Conservation (phyloP, 768 basidiomycete genomes). For the Mrakia frigida region DNA sequence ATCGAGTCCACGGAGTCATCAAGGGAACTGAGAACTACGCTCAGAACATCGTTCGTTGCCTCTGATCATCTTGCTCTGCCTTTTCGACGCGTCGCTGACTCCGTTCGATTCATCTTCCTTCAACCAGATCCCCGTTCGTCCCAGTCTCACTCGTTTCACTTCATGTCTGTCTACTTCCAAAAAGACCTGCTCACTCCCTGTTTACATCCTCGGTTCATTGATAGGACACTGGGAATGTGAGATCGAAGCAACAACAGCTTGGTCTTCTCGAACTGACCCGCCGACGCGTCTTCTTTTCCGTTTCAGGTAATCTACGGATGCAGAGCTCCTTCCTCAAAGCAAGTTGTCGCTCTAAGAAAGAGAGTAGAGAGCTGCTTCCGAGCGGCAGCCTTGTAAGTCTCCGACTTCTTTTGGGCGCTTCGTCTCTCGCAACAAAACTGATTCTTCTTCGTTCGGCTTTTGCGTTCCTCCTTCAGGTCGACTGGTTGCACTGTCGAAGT, state of each 20-base stretch:
- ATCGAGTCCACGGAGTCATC: slow-evolving; percentile 25
- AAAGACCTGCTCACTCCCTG: no score
- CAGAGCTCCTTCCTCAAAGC: slow-evolving; percentile 7
- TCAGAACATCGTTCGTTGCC: slow-evolving; percentile 10
- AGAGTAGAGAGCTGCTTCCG: slow-evolving; percentile 18
- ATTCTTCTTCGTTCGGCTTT: not conserved
- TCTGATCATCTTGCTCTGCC: not conserved
- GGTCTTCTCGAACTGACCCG: not conserved
- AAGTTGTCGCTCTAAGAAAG: slow-evolving; percentile 3
- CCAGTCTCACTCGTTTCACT: no score
- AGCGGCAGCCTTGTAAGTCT: slow-evolving; percentile 13
- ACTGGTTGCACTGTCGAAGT: slow-evolving; percentile 17
- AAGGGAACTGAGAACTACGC: slow-evolving; percentile 5
- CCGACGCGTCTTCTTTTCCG: not conserved
- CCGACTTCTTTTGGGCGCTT: not conserved
- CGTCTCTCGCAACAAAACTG: not conserved
- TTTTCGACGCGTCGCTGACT: not conserved
- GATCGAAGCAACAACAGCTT: not conserved
- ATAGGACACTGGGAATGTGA: not conserved
- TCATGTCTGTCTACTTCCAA: no score
- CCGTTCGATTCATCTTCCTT: not conserved
- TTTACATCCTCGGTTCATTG: no score
- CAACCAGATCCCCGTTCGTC: no score
- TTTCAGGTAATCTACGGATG: slow-evolving; percentile 10
- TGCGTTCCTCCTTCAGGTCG: not conserved